Evolutionary conservation across 352 stramenopile species (phyloP).

Genomic region (Phytophthora melonis): DNA sequence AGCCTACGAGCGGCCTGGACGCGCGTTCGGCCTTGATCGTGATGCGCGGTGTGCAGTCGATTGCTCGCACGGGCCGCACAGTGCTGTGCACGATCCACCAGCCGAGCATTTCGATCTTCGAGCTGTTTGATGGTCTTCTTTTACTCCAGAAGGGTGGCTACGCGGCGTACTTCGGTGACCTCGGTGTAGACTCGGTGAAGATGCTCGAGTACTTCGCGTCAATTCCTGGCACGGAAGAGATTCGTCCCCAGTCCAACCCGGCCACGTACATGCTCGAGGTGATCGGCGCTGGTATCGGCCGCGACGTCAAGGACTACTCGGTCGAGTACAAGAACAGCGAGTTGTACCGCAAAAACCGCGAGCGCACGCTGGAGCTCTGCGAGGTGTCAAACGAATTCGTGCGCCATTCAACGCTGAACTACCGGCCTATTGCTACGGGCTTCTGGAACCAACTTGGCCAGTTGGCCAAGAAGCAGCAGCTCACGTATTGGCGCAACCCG

Average conservation of each 20-base stretch:
- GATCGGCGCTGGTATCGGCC: conserved; percentile 78
- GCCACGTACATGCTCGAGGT: conserved; percentile 93
- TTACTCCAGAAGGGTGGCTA: conserved; percentile 78
- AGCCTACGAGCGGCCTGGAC: conserved; percentile 92
- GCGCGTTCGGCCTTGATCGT: conserved; percentile 87
- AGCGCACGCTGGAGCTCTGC: conserved; percentile 29
- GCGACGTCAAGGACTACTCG: conserved; percentile 68
- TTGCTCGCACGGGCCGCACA: conserved; percentile 86
- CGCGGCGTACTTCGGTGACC: conserved; percentile 89
- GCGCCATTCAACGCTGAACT: conserved; percentile 57
- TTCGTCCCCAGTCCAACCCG: conserved; percentile 86
- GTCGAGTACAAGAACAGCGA: conserved; percentile 57
- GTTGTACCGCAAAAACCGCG: conserved; percentile 43
- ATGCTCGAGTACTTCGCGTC: conserved; percentile 90
- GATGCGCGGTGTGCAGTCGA: conserved; percentile 85
- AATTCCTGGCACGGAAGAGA: conserved; percentile 70
- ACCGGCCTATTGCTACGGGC: conserved; percentile 45
- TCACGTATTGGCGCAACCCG: conserved; percentile 65
- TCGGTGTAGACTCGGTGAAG: conserved; percentile 77
- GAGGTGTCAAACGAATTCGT: conserved; percentile 38
- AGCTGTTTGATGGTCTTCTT: conserved; percentile 92
- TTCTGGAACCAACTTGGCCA: conserved; percentile 49
- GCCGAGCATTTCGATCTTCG: conserved; percentile 91
- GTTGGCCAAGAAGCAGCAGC: conserved; percentile 41
- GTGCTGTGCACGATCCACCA: conserved; percentile 79